Percentiles rank a stretch among this genome's conserved stretches.
These are phyloP conservation scores for Medicago lupulina DNA, from an alignment of 306 rosid genomes.

Conservation along the genomic window DNA sequence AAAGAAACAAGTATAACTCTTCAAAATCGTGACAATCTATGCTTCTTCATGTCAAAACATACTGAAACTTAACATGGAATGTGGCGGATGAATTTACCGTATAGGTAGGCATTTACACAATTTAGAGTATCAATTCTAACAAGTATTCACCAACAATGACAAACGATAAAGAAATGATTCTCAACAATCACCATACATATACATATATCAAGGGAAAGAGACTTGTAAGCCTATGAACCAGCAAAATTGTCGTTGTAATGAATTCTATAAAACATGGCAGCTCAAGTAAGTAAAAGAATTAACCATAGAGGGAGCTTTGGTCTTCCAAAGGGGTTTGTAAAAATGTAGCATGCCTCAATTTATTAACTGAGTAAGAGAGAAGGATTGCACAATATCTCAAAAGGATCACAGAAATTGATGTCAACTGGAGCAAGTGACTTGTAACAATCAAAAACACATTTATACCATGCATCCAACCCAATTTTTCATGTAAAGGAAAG, in stretches of 20 bases:
- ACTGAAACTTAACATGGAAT: conserved; percentile 19
- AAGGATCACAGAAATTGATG: neutral
- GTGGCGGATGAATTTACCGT: conserved; percentile 10
- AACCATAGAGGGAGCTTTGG: conserved; percentile 20
- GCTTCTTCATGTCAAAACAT: conserved; percentile 19
- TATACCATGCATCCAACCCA: conserved; percentile 19
- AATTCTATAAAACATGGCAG: conserved; percentile 10
- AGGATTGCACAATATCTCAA: neutral
- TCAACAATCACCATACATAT: neutral
- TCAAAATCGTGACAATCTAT: conserved; percentile 26
- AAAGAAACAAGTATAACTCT: conserved; percentile 42
- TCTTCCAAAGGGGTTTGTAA: conserved; percentile 22
- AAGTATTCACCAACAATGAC: neutral
- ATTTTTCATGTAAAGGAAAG: conserved; percentile 1
- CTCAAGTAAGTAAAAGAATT: conserved; percentile 14
- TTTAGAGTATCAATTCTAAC: neutral
- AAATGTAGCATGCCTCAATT: neutral
- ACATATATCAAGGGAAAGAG: conserved; percentile 8
- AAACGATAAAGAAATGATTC: neutral
- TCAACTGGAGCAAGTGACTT: conserved; percentile 23
- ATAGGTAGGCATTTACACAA: conserved; percentile 21
- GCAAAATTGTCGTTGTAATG: neutral
- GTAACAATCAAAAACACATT: conserved; percentile 12
- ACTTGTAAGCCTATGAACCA: neutral
- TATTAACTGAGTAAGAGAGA: conserved; percentile 10